Percentiles rank a stretch among this genome's conserved stretches.
These are phyloP conservation scores for Diaporthe humulicola DNA, from an alignment of 2,329 filamentous ascomycete species.

Conservation along the genomic window DNA sequence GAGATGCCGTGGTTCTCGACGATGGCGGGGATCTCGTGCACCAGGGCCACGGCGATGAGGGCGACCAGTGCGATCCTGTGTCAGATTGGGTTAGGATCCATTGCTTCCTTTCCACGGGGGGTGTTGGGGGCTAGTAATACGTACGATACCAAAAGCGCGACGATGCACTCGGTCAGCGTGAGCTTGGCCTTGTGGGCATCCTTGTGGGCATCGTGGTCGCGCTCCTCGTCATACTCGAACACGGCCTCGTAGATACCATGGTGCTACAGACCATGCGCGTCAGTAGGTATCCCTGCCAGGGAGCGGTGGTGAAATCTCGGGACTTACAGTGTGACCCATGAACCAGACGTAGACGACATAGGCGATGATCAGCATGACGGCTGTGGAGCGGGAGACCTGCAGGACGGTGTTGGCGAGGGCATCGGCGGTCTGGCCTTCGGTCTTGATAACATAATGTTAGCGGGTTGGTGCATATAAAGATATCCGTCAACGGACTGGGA, in stretches of 20 bases:
- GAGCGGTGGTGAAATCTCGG: too few species aligned
- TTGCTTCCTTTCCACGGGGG: too few species aligned
- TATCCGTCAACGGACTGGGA: too few species aligned
- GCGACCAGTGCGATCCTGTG: slow-evolving; percentile 29
- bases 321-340: slow-evolving; percentile 62
- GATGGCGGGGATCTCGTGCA: slow-evolving; percentile 68
- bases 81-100: background rate
- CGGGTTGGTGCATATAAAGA: background rate
- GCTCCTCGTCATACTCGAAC: slow-evolving; percentile 63
- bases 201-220: slow-evolving; percentile 59
- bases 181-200: slow-evolving; percentile 67
- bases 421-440: slow-evolving; percentile 29
- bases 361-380: slow-evolving; percentile 69
- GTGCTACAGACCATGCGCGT: slow-evolving; percentile 49
- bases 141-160: slow-evolving; percentile 64
- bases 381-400: slow-evolving; percentile 69
- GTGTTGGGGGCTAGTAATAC: background rate
- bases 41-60: slow-evolving; percentile 67
- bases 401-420: slow-evolving; percentile 58
- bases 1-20: slow-evolving; percentile 39
- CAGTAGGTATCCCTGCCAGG: background rate
- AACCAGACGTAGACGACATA: slow-evolving; percentile 69
- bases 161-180: slow-evolving; percentile 69
- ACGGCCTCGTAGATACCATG: slow-evolving; percentile 72
- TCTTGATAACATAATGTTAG: background rate